phyloP scores from a whole-genome alignment of 306 rosid species.

The Vigna unguiculata region DNA sequence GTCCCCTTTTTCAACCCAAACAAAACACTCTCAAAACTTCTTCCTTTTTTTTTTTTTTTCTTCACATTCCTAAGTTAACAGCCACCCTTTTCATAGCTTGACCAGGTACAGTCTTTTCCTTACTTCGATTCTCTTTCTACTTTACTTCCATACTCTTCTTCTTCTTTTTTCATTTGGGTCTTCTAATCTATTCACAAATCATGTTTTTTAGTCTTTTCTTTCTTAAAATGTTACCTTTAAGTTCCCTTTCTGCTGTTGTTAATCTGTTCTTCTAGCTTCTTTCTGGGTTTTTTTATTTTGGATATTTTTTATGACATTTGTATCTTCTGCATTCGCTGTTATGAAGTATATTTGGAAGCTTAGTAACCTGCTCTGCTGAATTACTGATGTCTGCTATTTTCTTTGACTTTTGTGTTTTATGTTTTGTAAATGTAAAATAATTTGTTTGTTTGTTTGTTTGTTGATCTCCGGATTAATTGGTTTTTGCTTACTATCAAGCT shows the following conservation, averaged over 20 bases:
- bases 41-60: not conserved
- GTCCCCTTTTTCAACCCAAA: constrained; percentile 9
- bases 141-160: not conserved
- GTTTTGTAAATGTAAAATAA: not conserved
- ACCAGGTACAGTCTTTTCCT: constrained; percentile 13
- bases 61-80: not conserved
- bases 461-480: not conserved
- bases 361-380: not conserved
- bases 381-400: not conserved
- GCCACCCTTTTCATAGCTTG: not conserved
- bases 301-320: not conserved
- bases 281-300: not conserved
- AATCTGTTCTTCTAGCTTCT: not conserved
- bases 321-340: not conserved
- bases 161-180: not conserved
- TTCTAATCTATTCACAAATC: not conserved
- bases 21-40: not conserved
- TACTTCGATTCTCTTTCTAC: not conserved
- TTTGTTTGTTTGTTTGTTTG: constrained; percentile 9
- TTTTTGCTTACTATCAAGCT: not conserved
- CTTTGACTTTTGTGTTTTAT: not conserved
- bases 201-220: not conserved
- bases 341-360: not conserved
- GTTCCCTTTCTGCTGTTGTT: not conserved
- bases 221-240: not conserved